phyloP scores from a whole-genome alignment of 495 filamentous ascomycete genomes.

The Trypethelium eluteriae region DNA sequence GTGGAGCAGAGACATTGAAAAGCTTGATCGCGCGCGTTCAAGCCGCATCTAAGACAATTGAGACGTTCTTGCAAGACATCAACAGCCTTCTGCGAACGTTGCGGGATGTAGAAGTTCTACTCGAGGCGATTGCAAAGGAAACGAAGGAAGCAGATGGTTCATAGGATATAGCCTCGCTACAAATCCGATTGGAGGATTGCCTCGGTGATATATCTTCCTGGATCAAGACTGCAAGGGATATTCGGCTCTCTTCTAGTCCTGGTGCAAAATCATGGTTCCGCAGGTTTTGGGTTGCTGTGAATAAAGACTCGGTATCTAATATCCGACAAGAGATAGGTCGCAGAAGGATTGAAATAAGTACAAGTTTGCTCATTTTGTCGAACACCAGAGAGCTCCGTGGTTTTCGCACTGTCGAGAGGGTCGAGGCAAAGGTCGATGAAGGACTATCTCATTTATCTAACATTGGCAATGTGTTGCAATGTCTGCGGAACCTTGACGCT shows the following conservation, averaged over 20 bases:
- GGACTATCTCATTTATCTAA: background rate
- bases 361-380: background rate
- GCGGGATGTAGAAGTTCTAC: background rate
- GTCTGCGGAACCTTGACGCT: background rate
- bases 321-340: background rate
- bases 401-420: background rate
- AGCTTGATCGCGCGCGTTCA: background rate
- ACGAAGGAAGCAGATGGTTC: background rate
- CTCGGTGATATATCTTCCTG: background rate
- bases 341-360: background rate
- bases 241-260: background rate
- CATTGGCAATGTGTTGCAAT: background rate
- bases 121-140: background rate
- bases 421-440: background rate
- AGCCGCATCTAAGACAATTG: background rate
- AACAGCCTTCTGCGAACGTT: background rate
- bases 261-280: background rate
- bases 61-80: background rate
- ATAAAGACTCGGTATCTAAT: background rate
- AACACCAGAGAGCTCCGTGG: background rate
- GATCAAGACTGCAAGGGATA: background rate
- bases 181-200: background rate
- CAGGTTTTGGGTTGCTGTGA: background rate
- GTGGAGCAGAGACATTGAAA: background rate
- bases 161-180: background rate